Base-by-base conservation (phyloP, 495 filamentous ascomycete species). In the Echria macrotheca region DNA sequence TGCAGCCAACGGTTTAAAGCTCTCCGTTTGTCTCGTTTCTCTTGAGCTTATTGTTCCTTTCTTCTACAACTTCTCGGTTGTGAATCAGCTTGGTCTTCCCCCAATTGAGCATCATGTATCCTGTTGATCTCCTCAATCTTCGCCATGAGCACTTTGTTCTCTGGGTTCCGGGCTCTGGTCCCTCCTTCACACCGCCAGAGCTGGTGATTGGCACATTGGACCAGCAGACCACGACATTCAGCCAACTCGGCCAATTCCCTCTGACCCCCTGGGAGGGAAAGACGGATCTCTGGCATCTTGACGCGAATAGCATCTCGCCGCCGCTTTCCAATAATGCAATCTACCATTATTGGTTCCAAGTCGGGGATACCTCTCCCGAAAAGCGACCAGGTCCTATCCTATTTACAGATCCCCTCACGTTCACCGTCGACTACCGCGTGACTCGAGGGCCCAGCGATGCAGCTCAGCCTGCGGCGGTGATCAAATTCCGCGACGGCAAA, bases 311-410 rank as follows among this genome's bases (percentile, higher is more conserved):
- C 41, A 54, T 59, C 19, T 51, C 32, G 5, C 58, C 56, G 5
- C 42, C 43, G 4, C 49, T 64, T 12, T n/a, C n/a, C n/a, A 6
- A 19, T 0, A 49, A 61, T 23, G 54, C 47, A 6, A 50, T 61
- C 44, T 63, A 65, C 37, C 51, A 54, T 22, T 64, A 63, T 49
- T 64, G 58, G 56, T 65, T 61, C 42, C 39, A 63, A 35, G 50
- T 61, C 25, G 41, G 50, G 22, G 44, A 54, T 36, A 44, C 56
- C 3, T 55, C 55, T 1, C 53, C 45, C 2, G 41, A 52, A 23
- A 33, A 29, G 5, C 23, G 39, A 10, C n/a, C n/a, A n/a, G 40
- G 33, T 14, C 32, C 25, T 0, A 36, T 58, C 17, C 26, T 50
- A 4, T 56, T 60, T 1, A 61, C 63, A 3, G 61, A 61, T 39